Conservation (phyloP, 768 basidiomycete genomes). For the Suillus brevipes region DNA sequence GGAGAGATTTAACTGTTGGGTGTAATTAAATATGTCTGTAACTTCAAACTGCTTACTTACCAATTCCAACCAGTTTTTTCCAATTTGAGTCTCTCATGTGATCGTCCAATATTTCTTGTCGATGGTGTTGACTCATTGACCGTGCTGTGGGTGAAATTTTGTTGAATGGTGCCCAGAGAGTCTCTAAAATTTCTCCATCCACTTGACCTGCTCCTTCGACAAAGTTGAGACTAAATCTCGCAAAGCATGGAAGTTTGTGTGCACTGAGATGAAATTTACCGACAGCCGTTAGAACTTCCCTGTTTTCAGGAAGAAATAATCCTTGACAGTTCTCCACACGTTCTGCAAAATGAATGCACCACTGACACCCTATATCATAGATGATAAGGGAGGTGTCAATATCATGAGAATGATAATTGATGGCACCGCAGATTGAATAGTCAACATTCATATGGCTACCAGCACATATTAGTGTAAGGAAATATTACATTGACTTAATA, state of each 20-base stretch:
- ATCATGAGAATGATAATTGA: constrained; percentile 13
- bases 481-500: background rate
- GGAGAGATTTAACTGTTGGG: too few relatives aligned
- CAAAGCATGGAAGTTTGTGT: constrained; percentile 26
- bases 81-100: constrained; percentile 36
- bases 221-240: constrained; percentile 26
- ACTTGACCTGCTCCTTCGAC: constrained; percentile 30
- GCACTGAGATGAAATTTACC: constrained; percentile 20
- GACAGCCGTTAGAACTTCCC: constrained; percentile 10
- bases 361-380: constrained; percentile 35
- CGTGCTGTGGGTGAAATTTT: constrained; percentile 22
- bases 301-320: constrained; percentile 4
- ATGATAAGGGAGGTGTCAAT: constrained; percentile 16
- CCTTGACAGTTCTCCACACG: background rate
- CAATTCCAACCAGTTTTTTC: constrained; percentile 14
- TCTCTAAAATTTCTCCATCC: constrained; percentile 37
- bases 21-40: too few relatives aligned
- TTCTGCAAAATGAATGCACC: constrained; percentile 17
- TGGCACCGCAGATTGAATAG: constrained; percentile 24
- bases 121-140: constrained; percentile 23
- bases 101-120: constrained; percentile 31
- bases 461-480: background rate
- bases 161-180: constrained; percentile 34
- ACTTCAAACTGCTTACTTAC: too few relatives aligned
- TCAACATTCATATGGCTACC: constrained; percentile 21